Conservation (phyloP, 176 grass and related monocot species). For the Musa troglodytarum region DNA sequence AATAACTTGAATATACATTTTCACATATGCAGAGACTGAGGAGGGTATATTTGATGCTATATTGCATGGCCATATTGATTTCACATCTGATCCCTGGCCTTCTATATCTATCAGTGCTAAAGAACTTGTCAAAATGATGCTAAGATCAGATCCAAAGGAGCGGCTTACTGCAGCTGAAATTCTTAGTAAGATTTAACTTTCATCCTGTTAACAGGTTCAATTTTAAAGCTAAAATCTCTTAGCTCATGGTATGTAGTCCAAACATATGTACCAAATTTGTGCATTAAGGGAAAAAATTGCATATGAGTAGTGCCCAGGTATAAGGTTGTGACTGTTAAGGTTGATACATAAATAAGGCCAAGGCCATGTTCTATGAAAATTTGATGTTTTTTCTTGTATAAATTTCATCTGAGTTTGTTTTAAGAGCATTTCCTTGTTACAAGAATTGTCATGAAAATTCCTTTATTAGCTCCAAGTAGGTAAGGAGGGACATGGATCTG, state of each 20-base stretch:
- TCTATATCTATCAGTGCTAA: slow-evolving; percentile 69
- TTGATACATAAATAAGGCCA: not conserved
- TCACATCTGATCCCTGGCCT: slow-evolving; percentile 87
- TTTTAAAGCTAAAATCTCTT: too few species aligned
- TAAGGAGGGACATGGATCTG: not conserved
- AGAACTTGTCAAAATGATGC: slow-evolving; percentile 86
- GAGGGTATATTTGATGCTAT: slow-evolving; percentile 87
- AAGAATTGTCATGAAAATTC: not conserved
- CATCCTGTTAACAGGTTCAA: not conserved
- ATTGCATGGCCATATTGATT: slow-evolving; percentile 62
- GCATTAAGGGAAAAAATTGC: too few species aligned
- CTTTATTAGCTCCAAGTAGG: not conserved
- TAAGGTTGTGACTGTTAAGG: not conserved
- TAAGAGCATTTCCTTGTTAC: not conserved
- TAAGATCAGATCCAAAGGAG: slow-evolving; percentile 78
- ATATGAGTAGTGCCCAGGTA: too few species aligned
- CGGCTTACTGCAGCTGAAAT: slow-evolving; percentile 84
- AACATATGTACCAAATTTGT: too few species aligned
- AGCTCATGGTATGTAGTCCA: too few species aligned
- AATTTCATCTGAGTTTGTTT: not conserved
- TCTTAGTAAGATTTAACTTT: slow-evolving; percentile 42
- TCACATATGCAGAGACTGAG: slow-evolving; percentile 60
- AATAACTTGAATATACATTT: not conserved
- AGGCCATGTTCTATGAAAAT: not conserved
- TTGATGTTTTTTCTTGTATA: not conserved